These are phyloP conservation scores for Termitomyces sp. DNA, from an alignment of 768 basidiomycete genomes.

Conservation along the genomic window DNA sequence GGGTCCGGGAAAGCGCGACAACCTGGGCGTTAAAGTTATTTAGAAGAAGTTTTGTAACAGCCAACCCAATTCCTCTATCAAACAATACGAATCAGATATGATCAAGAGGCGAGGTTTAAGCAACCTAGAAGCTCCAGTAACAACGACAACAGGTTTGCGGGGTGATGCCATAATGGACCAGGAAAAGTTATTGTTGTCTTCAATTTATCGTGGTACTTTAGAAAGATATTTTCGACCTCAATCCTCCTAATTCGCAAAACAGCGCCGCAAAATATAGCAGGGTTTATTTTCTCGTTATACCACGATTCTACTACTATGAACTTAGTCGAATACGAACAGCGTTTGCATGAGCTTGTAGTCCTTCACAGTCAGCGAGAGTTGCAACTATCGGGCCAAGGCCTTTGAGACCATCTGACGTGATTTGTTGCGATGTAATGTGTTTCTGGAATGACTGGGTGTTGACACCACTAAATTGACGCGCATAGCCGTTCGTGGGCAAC, in stretches of 20 bases:
- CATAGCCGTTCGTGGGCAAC: slow-evolving; percentile 93
- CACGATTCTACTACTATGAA: slow-evolving; percentile 2
- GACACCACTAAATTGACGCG: slow-evolving; percentile 96
- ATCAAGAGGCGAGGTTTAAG: background rate
- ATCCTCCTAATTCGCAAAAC: background rate
- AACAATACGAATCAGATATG: background rate
- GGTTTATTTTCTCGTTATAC: background rate
- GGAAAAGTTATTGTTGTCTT: background rate
- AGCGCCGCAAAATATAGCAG: background rate
- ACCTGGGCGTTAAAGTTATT: slow-evolving; percentile 59
- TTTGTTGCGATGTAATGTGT: slow-evolving; percentile 95
- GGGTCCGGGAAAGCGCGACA: slow-evolving; percentile 69
- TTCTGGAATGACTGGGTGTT: slow-evolving; percentile 98
- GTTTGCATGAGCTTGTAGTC: slow-evolving; percentile 91
- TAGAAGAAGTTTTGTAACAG: slow-evolving; percentile 64
- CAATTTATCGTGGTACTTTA: background rate
- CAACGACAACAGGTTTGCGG: slow-evolving; percentile 54
- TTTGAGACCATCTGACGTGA: slow-evolving; percentile 72
- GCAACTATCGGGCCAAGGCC: slow-evolving; percentile 82
- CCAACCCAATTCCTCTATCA: slow-evolving; percentile 70
- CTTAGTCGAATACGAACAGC: slow-evolving; percentile 83
- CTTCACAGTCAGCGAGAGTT: slow-evolving; percentile 91
- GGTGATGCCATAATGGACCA: background rate
- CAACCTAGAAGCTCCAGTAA: slow-evolving; percentile 85
- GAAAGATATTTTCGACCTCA: background rate